Conservation (phyloP, 2,329 filamentous ascomycete genomes). For the Phialophora tarda region DNA sequence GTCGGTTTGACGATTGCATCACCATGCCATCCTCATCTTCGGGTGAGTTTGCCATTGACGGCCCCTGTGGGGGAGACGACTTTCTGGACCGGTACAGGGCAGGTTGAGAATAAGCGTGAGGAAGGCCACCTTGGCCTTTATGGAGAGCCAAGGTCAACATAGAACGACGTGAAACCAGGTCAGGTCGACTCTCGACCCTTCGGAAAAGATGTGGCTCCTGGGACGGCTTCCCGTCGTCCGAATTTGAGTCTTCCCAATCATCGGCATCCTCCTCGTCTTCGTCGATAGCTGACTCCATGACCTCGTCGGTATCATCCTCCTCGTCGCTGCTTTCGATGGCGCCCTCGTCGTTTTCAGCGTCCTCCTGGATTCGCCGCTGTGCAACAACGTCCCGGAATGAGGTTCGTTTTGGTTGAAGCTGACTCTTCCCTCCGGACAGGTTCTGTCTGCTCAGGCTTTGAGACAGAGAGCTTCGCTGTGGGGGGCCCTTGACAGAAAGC, state of each 20-base stretch:
- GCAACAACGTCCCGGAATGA: conserved; percentile 80
- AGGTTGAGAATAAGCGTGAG: conserved; percentile 47
- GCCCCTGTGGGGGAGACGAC: conserved; percentile 65
- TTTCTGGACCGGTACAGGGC: conserved; percentile 60
- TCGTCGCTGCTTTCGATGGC: conserved; percentile 65
- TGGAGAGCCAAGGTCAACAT: conserved; percentile 89
- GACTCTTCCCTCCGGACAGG: conserved; percentile 41
- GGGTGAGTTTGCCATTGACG: conserved; percentile 55
- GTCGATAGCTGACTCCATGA: conserved; percentile 83
- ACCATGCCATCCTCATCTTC: conserved; percentile 50
- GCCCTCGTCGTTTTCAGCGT: conserved; percentile 59
- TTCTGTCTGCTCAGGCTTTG: conserved; percentile 57
- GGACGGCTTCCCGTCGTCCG: conserved; percentile 80
- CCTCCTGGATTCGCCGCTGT: conserved; percentile 68
- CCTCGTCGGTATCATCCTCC: conserved; percentile 66
- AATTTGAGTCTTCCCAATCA: conserved; percentile 69
- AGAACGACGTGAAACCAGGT: conserved; percentile 83
- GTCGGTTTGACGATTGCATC: conserved; percentile 35
- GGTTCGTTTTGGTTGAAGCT: conserved; percentile 70
- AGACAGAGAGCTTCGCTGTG: conserved; percentile 35
- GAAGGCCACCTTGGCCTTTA: conserved; percentile 30
- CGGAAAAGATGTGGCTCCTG: conserved; percentile 83
- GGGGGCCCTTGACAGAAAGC: conserved; percentile 53
- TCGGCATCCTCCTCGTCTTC: conserved; percentile 66
- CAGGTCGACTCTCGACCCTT: conserved; percentile 84